Evolutionary conservation across 164 flowering plant species (phyloP).

Genomic region (Vitis rupestris): DNA sequence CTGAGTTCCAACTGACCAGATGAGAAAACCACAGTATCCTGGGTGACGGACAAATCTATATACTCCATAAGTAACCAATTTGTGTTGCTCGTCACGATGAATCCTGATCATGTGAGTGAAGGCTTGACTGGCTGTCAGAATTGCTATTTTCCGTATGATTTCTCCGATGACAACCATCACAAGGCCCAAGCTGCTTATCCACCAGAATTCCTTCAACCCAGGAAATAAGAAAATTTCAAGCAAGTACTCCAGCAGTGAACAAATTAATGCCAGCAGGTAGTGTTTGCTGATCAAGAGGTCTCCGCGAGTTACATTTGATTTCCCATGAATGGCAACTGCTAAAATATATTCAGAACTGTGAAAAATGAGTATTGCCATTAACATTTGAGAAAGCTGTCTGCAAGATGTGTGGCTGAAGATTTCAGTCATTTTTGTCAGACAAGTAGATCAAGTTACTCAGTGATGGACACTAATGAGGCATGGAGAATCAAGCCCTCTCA

Average conservation of each 20-base stretch:
- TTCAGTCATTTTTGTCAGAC: conserved; percentile 38
- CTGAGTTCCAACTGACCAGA: conserved; percentile 91
- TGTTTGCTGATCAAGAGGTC: conserved; percentile 79
- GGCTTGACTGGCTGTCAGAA: conserved; percentile 79
- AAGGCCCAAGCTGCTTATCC: conserved; percentile 76
- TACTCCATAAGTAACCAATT: conserved; percentile 73
- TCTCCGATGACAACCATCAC: conserved; percentile 79
- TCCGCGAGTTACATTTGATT: conserved; percentile 41
- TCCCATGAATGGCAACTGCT: conserved; percentile 63
- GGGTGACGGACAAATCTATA: conserved; percentile 82
- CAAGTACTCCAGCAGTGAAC: conserved; percentile 65
- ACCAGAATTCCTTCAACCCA: conserved; percentile 71
- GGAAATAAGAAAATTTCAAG: conserved; percentile 62
- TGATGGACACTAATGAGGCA: not conserved
- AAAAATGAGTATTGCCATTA: conserved; percentile 57
- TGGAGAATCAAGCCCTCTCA: not conserved
- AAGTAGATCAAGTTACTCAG: conserved; percentile 6
- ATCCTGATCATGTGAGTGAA: conserved; percentile 82
- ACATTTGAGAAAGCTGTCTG: conserved; percentile 63
- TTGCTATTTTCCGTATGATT: conserved; percentile 69
- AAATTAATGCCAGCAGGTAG: conserved; percentile 73
- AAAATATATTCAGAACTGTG: conserved; percentile 68
- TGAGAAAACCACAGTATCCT: conserved; percentile 79
- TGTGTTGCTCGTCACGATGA: conserved; percentile 58
- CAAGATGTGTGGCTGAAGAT: conserved; percentile 44